Evolutionary conservation across 2,329 filamentous ascomycete genomes (phyloP).

Genomic region (Fusarium metavorans): DNA sequence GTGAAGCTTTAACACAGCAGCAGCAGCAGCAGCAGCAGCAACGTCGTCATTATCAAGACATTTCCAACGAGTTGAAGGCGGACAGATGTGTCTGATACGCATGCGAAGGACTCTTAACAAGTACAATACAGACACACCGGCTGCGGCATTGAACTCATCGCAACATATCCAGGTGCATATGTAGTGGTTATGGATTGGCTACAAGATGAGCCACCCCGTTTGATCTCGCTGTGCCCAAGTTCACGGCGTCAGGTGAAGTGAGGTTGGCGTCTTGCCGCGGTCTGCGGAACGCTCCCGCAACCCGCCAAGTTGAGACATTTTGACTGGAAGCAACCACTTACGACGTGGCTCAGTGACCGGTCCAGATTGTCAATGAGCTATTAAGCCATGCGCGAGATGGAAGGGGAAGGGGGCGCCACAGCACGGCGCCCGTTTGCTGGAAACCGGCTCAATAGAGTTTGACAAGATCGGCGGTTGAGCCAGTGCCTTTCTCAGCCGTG

Average conservation of each 20-base stretch:
- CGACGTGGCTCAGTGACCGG: slow-evolving; percentile 9
- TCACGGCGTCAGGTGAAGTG: neutral
- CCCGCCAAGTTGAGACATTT: slow-evolving; percentile 17
- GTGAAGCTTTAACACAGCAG: neutral
- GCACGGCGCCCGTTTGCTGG: slow-evolving; percentile 8
- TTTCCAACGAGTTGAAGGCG: neutral
- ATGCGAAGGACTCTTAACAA: neutral
- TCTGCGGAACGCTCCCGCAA: slow-evolving; percentile 12
- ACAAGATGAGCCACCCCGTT: neutral
- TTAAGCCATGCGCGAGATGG: slow-evolving; percentile 20
- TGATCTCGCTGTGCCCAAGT: neutral
- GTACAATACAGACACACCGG: neutral
- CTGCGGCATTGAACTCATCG: neutral
- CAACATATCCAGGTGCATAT: neutral
- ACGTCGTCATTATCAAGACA: neutral
- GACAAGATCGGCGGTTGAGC: slow-evolving; percentile 28
- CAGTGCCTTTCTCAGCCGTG: slow-evolving; percentile 14
- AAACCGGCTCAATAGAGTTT: slow-evolving; percentile 5
- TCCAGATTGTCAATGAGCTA: slow-evolving; percentile 8
- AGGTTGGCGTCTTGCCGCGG: slow-evolving; percentile 5
- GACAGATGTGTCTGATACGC: neutral
- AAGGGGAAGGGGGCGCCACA: slow-evolving; percentile 14
- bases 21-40: neutral
- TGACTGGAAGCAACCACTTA: slow-evolving; percentile 12
- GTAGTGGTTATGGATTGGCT: neutral